These are phyloP conservation scores for Eucalyptus erythrocorys DNA, from an alignment of 345 rosid species.

Conservation along the genomic window DNA sequence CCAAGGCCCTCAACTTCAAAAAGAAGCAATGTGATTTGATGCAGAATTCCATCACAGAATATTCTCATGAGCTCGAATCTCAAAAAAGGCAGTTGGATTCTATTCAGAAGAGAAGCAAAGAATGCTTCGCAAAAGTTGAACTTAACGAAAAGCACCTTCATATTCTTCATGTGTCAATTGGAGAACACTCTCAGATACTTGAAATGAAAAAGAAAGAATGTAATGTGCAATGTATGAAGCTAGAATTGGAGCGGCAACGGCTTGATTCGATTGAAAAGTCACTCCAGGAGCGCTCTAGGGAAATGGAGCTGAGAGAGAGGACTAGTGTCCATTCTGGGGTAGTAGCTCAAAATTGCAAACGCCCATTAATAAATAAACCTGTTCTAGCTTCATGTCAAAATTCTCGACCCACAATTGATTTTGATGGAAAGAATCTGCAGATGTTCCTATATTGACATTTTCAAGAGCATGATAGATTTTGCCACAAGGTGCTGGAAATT, in stretches of 20 bases:
- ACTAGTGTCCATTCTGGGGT: neutral
- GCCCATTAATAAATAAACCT: neutral
- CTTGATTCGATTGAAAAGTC: neutral
- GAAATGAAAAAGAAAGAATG: conserved; percentile 5
- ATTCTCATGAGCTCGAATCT: neutral
- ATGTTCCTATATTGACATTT: conserved; percentile 17
- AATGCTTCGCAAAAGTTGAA: neutral
- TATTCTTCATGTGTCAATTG: neutral
- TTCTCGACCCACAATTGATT: neutral
- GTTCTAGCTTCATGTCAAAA: neutral
- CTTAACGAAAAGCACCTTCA: conserved; percentile 5
- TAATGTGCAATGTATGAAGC: neutral
- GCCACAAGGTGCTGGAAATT: conserved; percentile 3
- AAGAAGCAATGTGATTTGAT: conserved; percentile 9
- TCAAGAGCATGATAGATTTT: conserved; percentile 6
- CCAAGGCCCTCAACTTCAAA: neutral
- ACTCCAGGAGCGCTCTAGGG: neutral
- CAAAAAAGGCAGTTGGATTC: conserved; percentile 3
- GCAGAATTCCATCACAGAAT: neutral
- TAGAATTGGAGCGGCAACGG: neutral
- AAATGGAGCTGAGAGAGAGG: neutral
- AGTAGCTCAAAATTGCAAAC: neutral
- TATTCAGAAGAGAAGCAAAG: neutral
- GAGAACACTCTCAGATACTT: neutral
- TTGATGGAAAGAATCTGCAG: conserved; percentile 21